These are phyloP conservation scores for Debaryomyces nepalensis DNA, from an alignment of 1,139 yeast genomes.

Conservation along the genomic window DNA sequence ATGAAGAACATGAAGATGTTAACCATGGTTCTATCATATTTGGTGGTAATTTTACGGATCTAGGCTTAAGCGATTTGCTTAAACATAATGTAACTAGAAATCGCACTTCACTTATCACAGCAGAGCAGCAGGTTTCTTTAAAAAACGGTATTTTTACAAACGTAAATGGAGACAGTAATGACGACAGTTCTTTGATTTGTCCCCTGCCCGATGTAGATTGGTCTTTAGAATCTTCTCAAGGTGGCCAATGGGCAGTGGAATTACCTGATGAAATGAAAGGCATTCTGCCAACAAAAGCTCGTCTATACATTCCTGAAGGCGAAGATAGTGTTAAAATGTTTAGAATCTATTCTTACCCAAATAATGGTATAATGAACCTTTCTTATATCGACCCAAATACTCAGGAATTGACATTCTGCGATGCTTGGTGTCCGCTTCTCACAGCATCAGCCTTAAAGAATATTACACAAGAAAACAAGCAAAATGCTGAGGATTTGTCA, in stretches of 20 bases:
- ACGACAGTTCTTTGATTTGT: constrained; percentile 56
- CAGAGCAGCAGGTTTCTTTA: constrained; percentile 72
- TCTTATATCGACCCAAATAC: constrained; percentile 80
- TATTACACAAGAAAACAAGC: constrained; percentile 27
- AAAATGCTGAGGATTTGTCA: constrained; percentile 15
- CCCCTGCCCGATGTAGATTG: constrained; percentile 58
- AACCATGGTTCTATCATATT: constrained; percentile 60
- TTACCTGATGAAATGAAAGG: constrained; percentile 58
- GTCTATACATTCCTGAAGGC: constrained; percentile 66
- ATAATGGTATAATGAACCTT: constrained; percentile 88
- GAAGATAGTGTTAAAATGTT: constrained; percentile 65
- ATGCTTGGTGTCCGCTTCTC: constrained; percentile 82
- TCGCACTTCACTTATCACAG: constrained; percentile 45
- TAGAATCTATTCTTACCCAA: constrained; percentile 76
- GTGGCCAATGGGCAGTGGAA: constrained; percentile 72
- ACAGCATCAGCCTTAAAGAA: constrained; percentile 35
- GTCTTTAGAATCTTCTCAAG: constrained; percentile 54
- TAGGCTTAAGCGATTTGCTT: constrained; percentile 59
- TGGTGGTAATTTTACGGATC: constrained; percentile 73
- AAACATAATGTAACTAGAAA: constrained; percentile 34
- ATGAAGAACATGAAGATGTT: constrained; percentile 31
- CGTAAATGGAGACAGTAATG: constrained; percentile 49
- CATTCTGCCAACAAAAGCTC: constrained; percentile 70
- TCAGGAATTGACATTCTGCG: constrained; percentile 64
- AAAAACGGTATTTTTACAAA: constrained; percentile 62